Conservation (phyloP, 352 stramenopile species). For the Phytophthora ramorum region DNA sequence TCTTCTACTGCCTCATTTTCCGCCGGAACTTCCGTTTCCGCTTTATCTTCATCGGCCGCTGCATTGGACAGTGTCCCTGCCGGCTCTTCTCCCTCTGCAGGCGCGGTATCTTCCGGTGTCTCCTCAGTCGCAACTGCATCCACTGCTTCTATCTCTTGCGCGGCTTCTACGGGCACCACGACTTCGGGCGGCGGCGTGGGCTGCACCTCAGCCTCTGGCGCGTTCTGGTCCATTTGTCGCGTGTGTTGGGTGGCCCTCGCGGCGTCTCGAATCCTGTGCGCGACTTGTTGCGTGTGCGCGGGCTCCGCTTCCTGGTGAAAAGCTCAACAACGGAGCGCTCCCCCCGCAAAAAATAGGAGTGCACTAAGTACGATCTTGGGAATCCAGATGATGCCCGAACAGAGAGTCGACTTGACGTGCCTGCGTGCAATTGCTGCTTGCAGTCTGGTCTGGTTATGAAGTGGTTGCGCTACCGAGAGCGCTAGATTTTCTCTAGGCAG, state of each 20-base stretch:
- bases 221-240: conserved; percentile 34
- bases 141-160: conserved; percentile 1
- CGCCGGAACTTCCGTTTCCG: neutral
- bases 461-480: neutral
- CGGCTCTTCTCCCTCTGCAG: conserved; percentile 5
- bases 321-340: conserved; percentile 22
- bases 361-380: conserved; percentile 33
- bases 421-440: neutral
- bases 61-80: neutral
- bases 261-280: neutral
- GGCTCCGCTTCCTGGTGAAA: conserved; percentile 26
- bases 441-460: neutral
- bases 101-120: conserved; percentile 9
- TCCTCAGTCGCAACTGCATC: neutral
- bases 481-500: neutral
- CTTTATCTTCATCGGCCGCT: neutral
- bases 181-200: neutral
- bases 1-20: conserved; percentile 10
- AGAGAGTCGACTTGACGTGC: conserved; percentile 13
- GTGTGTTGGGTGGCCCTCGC: neutral
- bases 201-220: conserved; percentile 15
- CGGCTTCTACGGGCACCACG: neutral
- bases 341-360: conserved; percentile 21
- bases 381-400: conserved; percentile 8
- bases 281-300: conserved; percentile 5